Base-by-base conservation (phyloP, 225 moss, liverwort and hornwort species). In the Lunularia cruciata region DNA sequence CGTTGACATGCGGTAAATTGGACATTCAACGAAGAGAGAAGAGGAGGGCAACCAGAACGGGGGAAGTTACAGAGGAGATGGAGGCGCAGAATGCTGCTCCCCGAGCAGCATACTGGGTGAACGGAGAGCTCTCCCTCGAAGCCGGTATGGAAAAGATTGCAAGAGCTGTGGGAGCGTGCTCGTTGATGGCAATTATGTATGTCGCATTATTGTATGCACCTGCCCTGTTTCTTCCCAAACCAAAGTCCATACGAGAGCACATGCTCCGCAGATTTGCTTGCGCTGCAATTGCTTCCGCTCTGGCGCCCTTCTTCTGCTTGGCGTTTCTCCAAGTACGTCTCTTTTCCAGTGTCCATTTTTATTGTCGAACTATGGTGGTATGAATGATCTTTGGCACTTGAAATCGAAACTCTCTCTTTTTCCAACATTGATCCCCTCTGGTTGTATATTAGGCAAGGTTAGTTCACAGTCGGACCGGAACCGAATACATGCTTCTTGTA, bases 191-290 rank as follows among this genome's bases (percentile, higher is more conserved):
- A 20, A 15, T 69, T 13, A 62, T 66, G 25, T 82, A 78, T 27
- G 82, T 82, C 34, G 74, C 72, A 15, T 62, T 93, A 60, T 81
- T 98, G 14, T 98, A 98, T 57, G 55, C 85, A 27, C 90, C 92
- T 22, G 75, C 72, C 30, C 37, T 93, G 16, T 68, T 88, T 58
- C 79, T 89, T 25, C 84, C 90, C 31, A 76, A 75, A 40, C 74
- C 96, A 30, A 90, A 84, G 35, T 85, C 83, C 6, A 11, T 88
- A 0, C 73, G 67, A 58, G 84, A 83, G 70, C 86, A 90, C 75
- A 87, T 85, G 80, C 72, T 93, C 67, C 89, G 96, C 35, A 86
- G 96, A 25, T 93, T 98, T 76, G 78, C 65, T 67, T 89, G 82
- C 76, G 89, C 88, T 47, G 76, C 73, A 30, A 71, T 83, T 45